Conservation (phyloP, 1,284 basidiomycete genomes). For the Ceratobasidium sp. region DNA sequence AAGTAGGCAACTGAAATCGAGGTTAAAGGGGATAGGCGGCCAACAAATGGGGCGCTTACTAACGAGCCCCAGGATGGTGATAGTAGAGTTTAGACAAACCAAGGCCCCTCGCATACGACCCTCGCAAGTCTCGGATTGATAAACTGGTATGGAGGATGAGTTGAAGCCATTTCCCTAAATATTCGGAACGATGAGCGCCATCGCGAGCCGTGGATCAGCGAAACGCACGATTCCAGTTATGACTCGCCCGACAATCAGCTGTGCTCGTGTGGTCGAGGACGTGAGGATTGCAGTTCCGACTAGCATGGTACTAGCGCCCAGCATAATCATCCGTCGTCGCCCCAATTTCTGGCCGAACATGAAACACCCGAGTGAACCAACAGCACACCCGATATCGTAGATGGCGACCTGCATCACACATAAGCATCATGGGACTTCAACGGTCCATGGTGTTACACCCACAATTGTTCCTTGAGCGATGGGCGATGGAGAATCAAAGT, state of each 20-base stretch:
- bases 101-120: slow-evolving; percentile 31
- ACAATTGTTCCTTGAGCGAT: slow-evolving; percentile 56
- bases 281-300: slow-evolving; percentile 31
- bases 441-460: slow-evolving; percentile 39
- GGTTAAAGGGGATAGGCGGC: neutral
- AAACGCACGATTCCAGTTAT: slow-evolving; percentile 30
- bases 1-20: slow-evolving; percentile 25
- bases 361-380: slow-evolving; percentile 33
- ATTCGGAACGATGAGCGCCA: neutral
- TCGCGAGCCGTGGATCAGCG: neutral
- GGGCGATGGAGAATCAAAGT: slow-evolving; percentile 54
- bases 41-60: neutral
- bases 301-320: slow-evolving; percentile 28
- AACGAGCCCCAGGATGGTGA: slow-evolving; percentile 30
- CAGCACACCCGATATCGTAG: slow-evolving; percentile 42
- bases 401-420: slow-evolving; percentile 45
- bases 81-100: slow-evolving; percentile 26
- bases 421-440: neutral
- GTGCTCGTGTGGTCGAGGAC: slow-evolving; percentile 24
- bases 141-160: slow-evolving; percentile 34
- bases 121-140: slow-evolving; percentile 35
- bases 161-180: slow-evolving; percentile 31
- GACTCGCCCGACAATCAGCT: slow-evolving; percentile 23
- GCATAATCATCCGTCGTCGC: slow-evolving; percentile 35
- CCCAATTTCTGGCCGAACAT: slow-evolving; percentile 26